Base-by-base conservation (phyloP, 1,284 basidiomycete genomes). In the Stereum hirsutum region DNA sequence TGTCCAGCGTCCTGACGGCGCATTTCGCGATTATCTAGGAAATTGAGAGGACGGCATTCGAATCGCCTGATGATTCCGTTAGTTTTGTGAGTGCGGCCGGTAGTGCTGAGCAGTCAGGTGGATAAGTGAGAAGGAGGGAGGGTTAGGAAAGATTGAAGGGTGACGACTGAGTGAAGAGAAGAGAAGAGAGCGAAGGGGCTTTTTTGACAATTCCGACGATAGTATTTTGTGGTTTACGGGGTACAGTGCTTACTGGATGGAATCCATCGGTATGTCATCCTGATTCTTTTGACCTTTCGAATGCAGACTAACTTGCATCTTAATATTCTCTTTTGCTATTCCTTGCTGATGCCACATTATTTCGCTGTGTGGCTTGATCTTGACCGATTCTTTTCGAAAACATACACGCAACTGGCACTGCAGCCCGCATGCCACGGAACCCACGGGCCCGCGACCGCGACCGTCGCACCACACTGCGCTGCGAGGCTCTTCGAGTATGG, bases 391-490 rank as follows among this genome's bases (percentile, higher is more conserved):
- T 79, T 88, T 5, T 84, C 95, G 0, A 94, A 99, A 58, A 89
- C 89, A 0, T 98, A 81, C 62, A 75, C 97, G 43, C 95, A 98
- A 63, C 87, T 95, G 78, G 91, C 82, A 1, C 71, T 97, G 20
- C 95, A 98, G 62, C 76, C 98, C 8, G 94, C 94, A 5, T 97
- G 88, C 78, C 90, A 86, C 64, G 77, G 76, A 53, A 79, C 81
- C 30, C 86, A 84, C 46, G 81, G 81, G 11, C 66, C 72, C 50
- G 85, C 90, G 54, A 88, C 88, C 2, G 89, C 94, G 3, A 95
- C 91, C n/a, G n/a, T n/a, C n/a, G 5, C 98, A 99, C 61, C 94
- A 99, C 67, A 97, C 94, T 0, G 90, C 87, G 0, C 76, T 93
- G 23, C 95, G 2, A 76, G 93, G n/a, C 72, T 88, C 54, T 96